Percentiles rank a stretch among this genome's conserved stretches.
Conservation (phyloP, 192 early-diverging fungal species). For the Backusella macrospora region DNA sequence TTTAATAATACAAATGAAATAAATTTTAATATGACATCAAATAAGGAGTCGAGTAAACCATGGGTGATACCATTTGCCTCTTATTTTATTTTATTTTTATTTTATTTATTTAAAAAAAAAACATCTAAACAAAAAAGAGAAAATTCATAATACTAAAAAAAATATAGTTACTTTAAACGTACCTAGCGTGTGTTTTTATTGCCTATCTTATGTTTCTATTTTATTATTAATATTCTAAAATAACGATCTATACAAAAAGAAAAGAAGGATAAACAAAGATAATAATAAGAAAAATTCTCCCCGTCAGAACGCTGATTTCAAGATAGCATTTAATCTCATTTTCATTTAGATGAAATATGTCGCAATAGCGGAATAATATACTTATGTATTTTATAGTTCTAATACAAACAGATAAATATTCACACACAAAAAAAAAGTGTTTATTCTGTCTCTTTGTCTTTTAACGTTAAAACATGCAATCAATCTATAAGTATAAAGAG, state of each 20-base stretch:
- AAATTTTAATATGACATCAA: not conserved
- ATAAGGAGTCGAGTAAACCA: not conserved
- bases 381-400: no score
- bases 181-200: not conserved
- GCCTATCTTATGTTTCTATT: constrained; percentile 8
- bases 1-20: not conserved
- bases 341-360: not conserved
- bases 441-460: no score
- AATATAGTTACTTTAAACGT: not conserved
- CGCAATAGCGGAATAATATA: not conserved
- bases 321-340: not conserved
- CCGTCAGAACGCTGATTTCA: not conserved
- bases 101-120: not conserved
- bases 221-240: constrained; percentile 10
- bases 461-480: no score
- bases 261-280: not conserved
- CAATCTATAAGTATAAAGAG: no score
- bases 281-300: no score
- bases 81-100: not conserved
- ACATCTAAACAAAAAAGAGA: not conserved
- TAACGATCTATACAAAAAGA: not conserved
- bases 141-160: not conserved
- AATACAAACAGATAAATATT: not conserved
- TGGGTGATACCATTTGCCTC: no score
- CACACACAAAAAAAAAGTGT: not conserved